Percentiles rank a stretch among this genome's conserved stretches.
phyloP scores from a whole-genome alignment of 1,139 yeast species.

The Pneumocystis canis region DNA sequence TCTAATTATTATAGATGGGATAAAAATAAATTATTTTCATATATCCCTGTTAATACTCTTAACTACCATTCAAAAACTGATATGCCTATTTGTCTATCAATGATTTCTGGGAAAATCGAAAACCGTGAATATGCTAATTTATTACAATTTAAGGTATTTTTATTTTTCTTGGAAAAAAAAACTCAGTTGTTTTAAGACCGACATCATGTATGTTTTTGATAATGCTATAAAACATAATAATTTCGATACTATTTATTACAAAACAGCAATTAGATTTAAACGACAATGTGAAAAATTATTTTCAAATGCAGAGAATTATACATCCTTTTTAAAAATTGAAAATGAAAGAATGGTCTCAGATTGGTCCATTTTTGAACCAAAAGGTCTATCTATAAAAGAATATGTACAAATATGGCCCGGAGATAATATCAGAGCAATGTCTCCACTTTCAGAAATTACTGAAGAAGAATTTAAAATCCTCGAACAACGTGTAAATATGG shows the following conservation, averaged over 20 bases:
- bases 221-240: not conserved
- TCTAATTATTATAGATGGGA: not conserved
- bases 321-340: not conserved
- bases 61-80: not conserved
- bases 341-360: slow-evolving; percentile 7
- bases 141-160: not conserved
- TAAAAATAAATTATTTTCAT: not conserved
- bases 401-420: not conserved
- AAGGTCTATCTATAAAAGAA: not conserved
- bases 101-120: not conserved
- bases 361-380: slow-evolving; percentile 1
- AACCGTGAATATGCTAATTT: not conserved
- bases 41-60: not conserved
- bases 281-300: not conserved
- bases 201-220: not conserved
- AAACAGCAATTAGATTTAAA: not conserved
- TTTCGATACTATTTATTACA: not conserved
- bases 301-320: not conserved
- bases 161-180: not conserved
- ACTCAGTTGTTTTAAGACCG: not conserved
- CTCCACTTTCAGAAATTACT: slow-evolving; percentile 1
- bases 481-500: not conserved
- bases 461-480: not conserved
- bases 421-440: not conserved
- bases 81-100: not conserved